Percentiles rank a stretch among this genome's conserved stretches.
Evolutionary conservation across 2,329 filamentous ascomycete genomes (phyloP).

Genomic region (Metarhizium robertsii): DNA sequence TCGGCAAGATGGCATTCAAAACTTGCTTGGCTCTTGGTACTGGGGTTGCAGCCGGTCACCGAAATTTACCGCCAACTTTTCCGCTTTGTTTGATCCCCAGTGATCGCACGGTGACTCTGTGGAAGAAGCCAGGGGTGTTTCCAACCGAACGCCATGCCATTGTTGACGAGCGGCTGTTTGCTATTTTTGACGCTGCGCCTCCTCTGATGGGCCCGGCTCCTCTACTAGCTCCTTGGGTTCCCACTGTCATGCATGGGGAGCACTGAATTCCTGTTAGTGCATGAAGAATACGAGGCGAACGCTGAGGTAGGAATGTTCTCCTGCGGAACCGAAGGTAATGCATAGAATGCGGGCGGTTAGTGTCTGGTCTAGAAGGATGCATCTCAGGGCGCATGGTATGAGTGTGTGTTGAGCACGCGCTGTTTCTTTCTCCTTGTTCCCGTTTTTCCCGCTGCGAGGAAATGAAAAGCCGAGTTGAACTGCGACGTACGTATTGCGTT

Average conservation of each 20-base stretch:
- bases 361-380: too few relatives aligned
- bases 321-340: background rate
- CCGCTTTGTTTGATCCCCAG: too few relatives aligned
- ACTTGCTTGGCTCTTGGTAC: too few relatives aligned
- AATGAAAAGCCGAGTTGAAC: background rate
- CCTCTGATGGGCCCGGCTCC: background rate
- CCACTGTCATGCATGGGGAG: background rate
- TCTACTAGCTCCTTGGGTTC: background rate
- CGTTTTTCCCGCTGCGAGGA: background rate
- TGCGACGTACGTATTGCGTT: background rate
- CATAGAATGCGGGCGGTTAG: background rate
- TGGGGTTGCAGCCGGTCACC: too few relatives aligned
- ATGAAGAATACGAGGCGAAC: background rate
- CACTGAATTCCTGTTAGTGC: background rate
- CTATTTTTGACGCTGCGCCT: slow-evolving; percentile 6
- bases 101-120: too few relatives aligned
- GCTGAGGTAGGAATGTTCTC: background rate
- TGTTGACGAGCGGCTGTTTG: background rate
- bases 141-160: background rate
- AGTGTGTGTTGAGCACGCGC: too few relatives aligned
- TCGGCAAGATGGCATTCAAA: too few relatives aligned
- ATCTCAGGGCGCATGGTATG: too few relatives aligned
- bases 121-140: too few relatives aligned
- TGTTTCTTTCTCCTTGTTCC: too few relatives aligned
- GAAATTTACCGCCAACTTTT: too few relatives aligned